These are phyloP conservation scores for Aspergillus oerlinghausenensis DNA, from an alignment of 2,329 filamentous ascomycete genomes.

Conservation along the genomic window DNA sequence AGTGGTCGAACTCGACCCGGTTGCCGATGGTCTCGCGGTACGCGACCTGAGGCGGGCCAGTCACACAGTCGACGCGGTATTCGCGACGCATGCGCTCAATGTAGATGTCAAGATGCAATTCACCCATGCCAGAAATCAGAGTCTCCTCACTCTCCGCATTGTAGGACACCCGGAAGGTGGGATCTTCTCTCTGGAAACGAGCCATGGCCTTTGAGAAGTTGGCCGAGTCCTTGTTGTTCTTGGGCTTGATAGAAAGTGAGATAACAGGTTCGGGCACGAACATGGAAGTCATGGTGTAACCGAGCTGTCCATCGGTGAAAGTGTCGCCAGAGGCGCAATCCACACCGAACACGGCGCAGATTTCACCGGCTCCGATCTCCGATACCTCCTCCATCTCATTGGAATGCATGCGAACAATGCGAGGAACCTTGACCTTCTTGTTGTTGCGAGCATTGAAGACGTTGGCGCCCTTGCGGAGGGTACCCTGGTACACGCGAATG, in stretches of 20 bases:
- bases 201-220: constrained; percentile 99
- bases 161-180: constrained; percentile 92
- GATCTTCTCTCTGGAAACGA: constrained; percentile 96
- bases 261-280: constrained; percentile 95
- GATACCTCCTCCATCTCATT: constrained; percentile 98
- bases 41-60: constrained; percentile 93
- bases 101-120: constrained; percentile 94
- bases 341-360: constrained; percentile 96
- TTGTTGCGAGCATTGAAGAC: constrained; percentile 91
- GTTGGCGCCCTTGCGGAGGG: constrained; percentile 79
- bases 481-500: constrained; percentile 95
- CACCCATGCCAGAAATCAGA: constrained; percentile 97
- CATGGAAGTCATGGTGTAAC: constrained; percentile 97
- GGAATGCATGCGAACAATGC: constrained; percentile 98
- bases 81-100: constrained; percentile 94
- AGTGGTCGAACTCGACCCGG: constrained; percentile 80
- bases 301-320: constrained; percentile 88
- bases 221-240: constrained; percentile 82
- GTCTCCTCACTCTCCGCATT: constrained; percentile 92
- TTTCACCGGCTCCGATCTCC: constrained; percentile 93
- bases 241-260: constrained; percentile 94
- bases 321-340: constrained; percentile 97
- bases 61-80: constrained; percentile 92
- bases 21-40: constrained; percentile 91
- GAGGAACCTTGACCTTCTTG: constrained; percentile 94